phyloP scores from a whole-genome alignment of 2,329 filamentous ascomycete species.

The Cercospora zeae-maydis region DNA sequence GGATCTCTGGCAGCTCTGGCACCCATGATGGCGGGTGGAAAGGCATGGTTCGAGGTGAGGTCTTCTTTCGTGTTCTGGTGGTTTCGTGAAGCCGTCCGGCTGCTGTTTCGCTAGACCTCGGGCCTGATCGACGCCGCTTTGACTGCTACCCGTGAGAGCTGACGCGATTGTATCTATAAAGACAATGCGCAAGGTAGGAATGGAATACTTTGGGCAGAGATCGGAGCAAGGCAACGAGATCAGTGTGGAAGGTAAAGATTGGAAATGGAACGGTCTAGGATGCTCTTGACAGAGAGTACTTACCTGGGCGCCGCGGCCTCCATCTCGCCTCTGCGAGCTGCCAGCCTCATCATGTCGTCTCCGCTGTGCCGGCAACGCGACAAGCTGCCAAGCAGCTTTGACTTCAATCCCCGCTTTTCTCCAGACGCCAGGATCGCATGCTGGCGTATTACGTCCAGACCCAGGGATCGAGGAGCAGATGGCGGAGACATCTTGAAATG shows the following conservation, averaged over 20 bases:
- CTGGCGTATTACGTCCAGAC: neutral
- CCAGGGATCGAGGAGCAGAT: neutral
- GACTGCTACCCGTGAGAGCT: neutral
- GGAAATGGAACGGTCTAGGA: neutral
- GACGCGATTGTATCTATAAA: neutral
- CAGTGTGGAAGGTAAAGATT: neutral
- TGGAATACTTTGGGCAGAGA: neutral
- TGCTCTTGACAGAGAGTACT: neutral
- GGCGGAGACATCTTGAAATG: neutral
- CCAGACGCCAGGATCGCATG: slow-evolving; percentile 2
- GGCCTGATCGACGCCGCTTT: neutral
- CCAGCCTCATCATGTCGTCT: neutral
- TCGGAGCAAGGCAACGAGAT: neutral
- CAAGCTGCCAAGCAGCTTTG: slow-evolving; percentile 1
- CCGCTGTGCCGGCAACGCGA: neutral
- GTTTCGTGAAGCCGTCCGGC: neutral
- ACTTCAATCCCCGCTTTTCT: slow-evolving; percentile 1
- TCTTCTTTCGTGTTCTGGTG: neutral
- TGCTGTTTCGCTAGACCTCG: neutral
- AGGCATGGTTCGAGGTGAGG: slow-evolving; percentile 37
- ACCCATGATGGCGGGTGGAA: slow-evolving; percentile 62
- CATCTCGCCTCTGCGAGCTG: neutral
- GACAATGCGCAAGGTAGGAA: neutral
- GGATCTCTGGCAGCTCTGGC: slow-evolving; percentile 61
- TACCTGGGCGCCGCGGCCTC: neutral